Percentiles rank a stretch among this genome's conserved stretches.
phyloP scores from a whole-genome alignment of 148 eudicot species.

The Rhododendron molle region DNA sequence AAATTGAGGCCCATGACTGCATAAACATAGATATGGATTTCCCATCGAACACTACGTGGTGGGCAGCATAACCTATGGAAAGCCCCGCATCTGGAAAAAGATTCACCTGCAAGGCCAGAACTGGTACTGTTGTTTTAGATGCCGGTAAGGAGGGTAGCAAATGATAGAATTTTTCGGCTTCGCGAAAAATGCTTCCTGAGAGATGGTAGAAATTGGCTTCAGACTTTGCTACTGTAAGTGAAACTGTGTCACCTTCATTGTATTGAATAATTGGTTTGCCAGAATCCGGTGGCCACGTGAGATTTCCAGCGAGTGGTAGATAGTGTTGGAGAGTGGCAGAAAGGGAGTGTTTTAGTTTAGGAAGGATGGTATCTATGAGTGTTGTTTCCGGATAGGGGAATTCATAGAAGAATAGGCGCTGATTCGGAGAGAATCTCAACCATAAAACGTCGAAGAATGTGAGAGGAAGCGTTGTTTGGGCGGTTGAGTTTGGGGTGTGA shows the following conservation, averaged over 20 bases:
- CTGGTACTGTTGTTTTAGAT: not conserved
- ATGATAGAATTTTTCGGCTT: not conserved
- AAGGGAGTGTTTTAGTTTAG: slow-evolving; percentile 9
- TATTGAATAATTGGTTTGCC: not conserved
- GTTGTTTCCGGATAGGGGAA: not conserved
- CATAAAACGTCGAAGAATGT: slow-evolving; percentile 11
- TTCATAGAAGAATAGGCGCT: slow-evolving; percentile 8
- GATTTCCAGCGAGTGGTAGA: slow-evolving; percentile 1
- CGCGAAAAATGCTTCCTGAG: not conserved
- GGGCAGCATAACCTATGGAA: slow-evolving; percentile 11
- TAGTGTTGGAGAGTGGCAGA: slow-evolving; percentile 8
- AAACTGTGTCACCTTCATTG: not conserved
- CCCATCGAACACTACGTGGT: slow-evolving; percentile 13
- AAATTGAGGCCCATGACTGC: slow-evolving; percentile 15
- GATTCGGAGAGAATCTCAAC: not conserved
- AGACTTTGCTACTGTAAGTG: slow-evolving; percentile 7
- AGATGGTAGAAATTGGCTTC: slow-evolving; percentile 1
- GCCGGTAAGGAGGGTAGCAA: slow-evolving; percentile 1
- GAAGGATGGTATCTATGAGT: not conserved
- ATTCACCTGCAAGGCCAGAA: slow-evolving; percentile 10
- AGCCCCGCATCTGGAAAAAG: slow-evolving; percentile 12
- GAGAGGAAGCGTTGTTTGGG: slow-evolving; percentile 10
- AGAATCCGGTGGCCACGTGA: slow-evolving; percentile 2
- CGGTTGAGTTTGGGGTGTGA: not conserved
- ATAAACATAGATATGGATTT: slow-evolving; percentile 18